These are phyloP conservation scores for Grifola frondosa DNA, from an alignment of 1,284 basidiomycete genomes.

Conservation along the genomic window DNA sequence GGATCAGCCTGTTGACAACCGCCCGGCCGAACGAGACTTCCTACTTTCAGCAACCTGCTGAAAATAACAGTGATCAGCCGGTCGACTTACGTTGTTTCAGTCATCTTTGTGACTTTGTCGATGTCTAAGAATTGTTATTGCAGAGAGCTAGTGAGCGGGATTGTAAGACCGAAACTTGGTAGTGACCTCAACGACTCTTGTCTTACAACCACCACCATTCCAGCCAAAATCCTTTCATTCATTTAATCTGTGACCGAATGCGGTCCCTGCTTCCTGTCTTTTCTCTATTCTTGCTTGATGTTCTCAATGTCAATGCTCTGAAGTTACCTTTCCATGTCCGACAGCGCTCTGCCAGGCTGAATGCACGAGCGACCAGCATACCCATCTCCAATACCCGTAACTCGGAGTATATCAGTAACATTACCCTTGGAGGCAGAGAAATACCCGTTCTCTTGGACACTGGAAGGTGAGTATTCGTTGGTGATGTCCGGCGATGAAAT, in stretches of 20 bases:
- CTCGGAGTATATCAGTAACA: constrained; percentile 48
- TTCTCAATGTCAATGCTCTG: background rate
- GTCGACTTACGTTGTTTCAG: no score
- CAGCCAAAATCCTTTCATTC: constrained; percentile 20
- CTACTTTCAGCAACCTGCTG: no score
- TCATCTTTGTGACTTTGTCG: no score
- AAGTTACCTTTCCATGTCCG: background rate
- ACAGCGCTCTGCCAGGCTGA: constrained; percentile 6
- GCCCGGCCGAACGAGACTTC: no score
- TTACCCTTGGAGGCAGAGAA: constrained; percentile 45
- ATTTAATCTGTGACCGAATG: constrained; percentile 35
- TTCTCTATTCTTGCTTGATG: constrained; percentile 38
- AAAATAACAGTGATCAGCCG: no score
- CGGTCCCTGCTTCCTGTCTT: constrained; percentile 47
- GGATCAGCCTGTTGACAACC: no score
- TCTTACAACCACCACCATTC: no score
- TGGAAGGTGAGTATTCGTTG: constrained; percentile 50
- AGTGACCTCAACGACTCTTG: no score
- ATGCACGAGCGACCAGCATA: constrained; percentile 15
- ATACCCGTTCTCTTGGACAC: constrained; percentile 62
- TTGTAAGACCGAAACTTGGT: no score
- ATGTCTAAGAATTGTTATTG: no score
- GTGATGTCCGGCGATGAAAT: no score
- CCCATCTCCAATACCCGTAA: constrained; percentile 28
- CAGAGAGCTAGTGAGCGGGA: no score